These are phyloP conservation scores for Sclerotiophoma versabilis DNA, from an alignment of 2,329 filamentous ascomycete genomes.

Conservation along the genomic window DNA sequence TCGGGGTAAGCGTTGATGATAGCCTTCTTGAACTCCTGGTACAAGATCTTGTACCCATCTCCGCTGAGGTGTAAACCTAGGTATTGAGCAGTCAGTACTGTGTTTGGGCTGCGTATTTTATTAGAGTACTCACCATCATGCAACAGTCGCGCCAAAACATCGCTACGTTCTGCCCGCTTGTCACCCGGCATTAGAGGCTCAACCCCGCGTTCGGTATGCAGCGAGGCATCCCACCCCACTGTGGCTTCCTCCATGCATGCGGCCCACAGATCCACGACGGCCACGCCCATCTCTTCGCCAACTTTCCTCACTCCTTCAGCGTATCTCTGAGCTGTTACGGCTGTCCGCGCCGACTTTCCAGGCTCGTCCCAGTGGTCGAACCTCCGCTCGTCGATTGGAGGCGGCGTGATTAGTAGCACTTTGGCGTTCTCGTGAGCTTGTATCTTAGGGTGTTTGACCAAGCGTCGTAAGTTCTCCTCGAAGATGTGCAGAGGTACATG, in stretches of 20 bases:
- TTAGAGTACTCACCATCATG: conserved; percentile 10
- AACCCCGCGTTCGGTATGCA: conserved; percentile 4
- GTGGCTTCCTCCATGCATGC: conserved; percentile 16
- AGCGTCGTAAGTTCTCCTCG: conserved; percentile 5
- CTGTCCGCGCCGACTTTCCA: conserved; percentile 18
- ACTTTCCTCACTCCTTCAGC: conserved; percentile 10
- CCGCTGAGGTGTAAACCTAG: conserved; percentile 11
- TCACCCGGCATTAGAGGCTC: conserved; percentile 9
- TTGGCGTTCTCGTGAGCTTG: conserved; percentile 4
- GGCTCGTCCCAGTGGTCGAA: conserved; percentile 18
- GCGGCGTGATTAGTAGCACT: conserved; percentile 6
- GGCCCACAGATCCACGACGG: conserved; percentile 13
- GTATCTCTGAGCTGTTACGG: conserved; percentile 9
- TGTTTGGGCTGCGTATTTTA: neutral
- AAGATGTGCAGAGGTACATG: conserved; percentile 9
- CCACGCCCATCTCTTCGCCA: neutral
- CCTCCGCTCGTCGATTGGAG: conserved; percentile 9
- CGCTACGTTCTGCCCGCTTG: conserved; percentile 5
- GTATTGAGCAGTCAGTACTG: neutral
- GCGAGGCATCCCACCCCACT: conserved; percentile 4
- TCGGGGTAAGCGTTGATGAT: conserved; percentile 10
- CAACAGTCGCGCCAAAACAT: conserved; percentile 7
- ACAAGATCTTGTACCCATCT: conserved; percentile 11
- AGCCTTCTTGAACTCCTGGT: conserved; percentile 10
- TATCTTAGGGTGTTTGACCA: conserved; percentile 6